phyloP scores from a whole-genome alignment of 345 rosid genomes.

The Euphorbia lathyris region DNA sequence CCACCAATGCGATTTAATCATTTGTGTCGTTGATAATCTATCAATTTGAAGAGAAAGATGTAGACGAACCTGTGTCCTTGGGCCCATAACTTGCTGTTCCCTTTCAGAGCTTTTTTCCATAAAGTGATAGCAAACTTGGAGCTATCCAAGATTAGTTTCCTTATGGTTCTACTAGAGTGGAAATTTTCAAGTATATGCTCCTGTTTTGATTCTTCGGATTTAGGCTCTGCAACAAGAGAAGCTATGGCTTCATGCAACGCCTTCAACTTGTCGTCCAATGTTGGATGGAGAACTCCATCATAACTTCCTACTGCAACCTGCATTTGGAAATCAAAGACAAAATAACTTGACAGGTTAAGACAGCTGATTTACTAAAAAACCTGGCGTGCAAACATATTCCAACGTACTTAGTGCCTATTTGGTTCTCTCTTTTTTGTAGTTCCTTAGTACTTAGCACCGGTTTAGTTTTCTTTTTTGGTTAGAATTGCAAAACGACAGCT shows the following conservation, averaged over 20 bases:
- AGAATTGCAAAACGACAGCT: too few species aligned
- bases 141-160: slow-evolving; percentile 68
- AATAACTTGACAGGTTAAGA: background rate
- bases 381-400: background rate
- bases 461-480: too few species aligned
- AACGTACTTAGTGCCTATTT: background rate
- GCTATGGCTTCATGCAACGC: slow-evolving; percentile 61
- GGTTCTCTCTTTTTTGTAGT: too few species aligned
- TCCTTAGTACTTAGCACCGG: too few species aligned
- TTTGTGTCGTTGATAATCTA: background rate
- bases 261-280: slow-evolving; percentile 53
- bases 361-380: background rate
- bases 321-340: slow-evolving; percentile 5
- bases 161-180: slow-evolving; percentile 76
- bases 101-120: slow-evolving; percentile 70
- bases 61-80: slow-evolving; percentile 81
- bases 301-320: slow-evolving; percentile 76
- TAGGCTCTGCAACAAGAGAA: slow-evolving; percentile 55
- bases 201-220: slow-evolving; percentile 47
- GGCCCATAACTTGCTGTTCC: slow-evolving; percentile 62
- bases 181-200: slow-evolving; percentile 79
- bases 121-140: slow-evolving; percentile 62
- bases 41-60: background rate
- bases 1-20: too few species aligned
- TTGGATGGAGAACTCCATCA: slow-evolving; percentile 57